Evolutionary conservation across 495 filamentous ascomycete species (phyloP).

Genomic region (Margaritispora aquatica): DNA sequence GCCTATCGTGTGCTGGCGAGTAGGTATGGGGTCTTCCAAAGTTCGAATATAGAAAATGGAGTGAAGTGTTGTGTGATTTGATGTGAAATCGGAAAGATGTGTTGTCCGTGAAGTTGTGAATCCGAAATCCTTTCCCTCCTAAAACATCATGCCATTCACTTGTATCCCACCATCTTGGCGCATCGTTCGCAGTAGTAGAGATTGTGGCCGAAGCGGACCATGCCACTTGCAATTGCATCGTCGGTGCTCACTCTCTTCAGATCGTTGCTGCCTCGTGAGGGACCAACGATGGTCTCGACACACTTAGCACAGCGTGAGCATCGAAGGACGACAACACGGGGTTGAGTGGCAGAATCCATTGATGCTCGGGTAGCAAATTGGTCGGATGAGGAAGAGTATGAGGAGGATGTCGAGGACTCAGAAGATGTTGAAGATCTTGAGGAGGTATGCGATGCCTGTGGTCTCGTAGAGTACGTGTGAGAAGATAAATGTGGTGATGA

Average conservation of each 20-base stretch:
- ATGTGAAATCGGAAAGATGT: neutral
- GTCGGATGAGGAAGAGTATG: conserved; percentile 34
- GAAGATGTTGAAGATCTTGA: conserved; percentile 24
- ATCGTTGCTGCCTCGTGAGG: neutral
- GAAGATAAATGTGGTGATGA: neutral
- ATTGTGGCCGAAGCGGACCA: conserved; percentile 68
- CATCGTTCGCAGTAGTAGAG: conserved; percentile 76
- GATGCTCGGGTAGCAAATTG: neutral
- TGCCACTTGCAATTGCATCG: conserved; percentile 44
- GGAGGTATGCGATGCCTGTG: conserved; percentile 4
- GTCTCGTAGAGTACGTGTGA: conserved; percentile 1
- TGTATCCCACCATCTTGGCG: conserved; percentile 65
- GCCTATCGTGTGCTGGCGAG: neutral
- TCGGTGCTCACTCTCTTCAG: conserved; percentile 34
- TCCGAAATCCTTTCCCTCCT: conserved; percentile 2
- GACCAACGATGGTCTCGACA: conserved; percentile 39
- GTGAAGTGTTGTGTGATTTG: too few relatives aligned
- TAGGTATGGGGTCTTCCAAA: neutral
- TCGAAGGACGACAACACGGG: conserved; percentile 46
- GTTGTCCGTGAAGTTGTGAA: neutral
- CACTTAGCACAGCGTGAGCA: conserved; percentile 49
- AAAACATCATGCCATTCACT: conserved; percentile 35
- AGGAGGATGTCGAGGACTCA: conserved; percentile 31
- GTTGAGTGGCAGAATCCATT: conserved; percentile 29
- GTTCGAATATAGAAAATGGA: neutral